phyloP scores from a whole-genome alignment of 192 early-diverging fungal species.

The Coemansia sp. region DNA sequence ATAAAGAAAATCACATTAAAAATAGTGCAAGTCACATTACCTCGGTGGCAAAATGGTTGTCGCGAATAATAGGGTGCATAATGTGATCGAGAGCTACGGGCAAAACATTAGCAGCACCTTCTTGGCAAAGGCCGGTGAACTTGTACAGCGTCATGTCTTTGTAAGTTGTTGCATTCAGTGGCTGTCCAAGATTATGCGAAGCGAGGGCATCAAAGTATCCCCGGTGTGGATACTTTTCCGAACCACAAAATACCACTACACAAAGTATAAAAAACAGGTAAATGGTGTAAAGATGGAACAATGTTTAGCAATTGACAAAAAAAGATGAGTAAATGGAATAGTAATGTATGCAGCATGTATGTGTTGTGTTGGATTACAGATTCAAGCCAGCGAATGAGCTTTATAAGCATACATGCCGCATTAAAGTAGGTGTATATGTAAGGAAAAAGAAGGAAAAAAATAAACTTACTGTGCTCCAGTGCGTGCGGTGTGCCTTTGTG shows the following conservation, averaged over 20 bases:
- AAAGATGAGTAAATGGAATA: too few relatives aligned
- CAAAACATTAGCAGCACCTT: constrained; percentile 70
- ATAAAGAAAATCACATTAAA: constrained; percentile 5
- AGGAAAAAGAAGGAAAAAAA: neutral
- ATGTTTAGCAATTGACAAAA: too few relatives aligned
- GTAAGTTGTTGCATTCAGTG: constrained; percentile 66
- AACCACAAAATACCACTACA: constrained; percentile 83
- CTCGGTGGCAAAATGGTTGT: constrained; percentile 74
- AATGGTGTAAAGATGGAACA: too few relatives aligned
- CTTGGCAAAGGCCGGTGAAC: constrained; percentile 61
- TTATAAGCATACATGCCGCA: too few relatives aligned
- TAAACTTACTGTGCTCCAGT: constrained; percentile 62
- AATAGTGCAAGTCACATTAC: constrained; percentile 46
- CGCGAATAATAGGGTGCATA: constrained; percentile 66
- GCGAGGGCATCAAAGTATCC: constrained; percentile 76
- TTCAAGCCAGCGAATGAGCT: too few relatives aligned
- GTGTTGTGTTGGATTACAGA: too few relatives aligned
- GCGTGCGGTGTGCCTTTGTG: constrained; percentile 79
- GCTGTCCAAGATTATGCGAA: constrained; percentile 67
- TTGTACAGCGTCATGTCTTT: constrained; percentile 68
- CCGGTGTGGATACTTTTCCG: constrained; percentile 59
- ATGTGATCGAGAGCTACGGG: constrained; percentile 82
- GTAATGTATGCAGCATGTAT: too few relatives aligned
- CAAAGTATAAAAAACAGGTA: too few relatives aligned
- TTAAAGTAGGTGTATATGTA: too few relatives aligned